Evolutionary conservation across 148 eudicot species (phyloP).

Genomic region (Rhododendron vialii): DNA sequence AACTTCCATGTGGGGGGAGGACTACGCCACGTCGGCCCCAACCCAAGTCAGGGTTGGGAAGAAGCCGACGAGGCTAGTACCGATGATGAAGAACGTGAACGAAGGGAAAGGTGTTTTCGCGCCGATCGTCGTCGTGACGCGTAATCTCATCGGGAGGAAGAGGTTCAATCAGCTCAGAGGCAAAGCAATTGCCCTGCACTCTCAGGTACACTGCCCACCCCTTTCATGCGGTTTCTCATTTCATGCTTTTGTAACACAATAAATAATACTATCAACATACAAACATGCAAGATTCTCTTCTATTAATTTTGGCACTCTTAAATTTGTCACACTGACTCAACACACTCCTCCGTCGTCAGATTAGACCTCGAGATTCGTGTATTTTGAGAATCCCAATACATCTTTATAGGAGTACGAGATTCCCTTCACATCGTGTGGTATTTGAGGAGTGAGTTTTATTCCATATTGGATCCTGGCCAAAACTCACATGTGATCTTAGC

Average conservation of each 20-base stretch:
- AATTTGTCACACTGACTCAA: not conserved
- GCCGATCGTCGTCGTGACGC: conserved; percentile 68
- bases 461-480: too few relatives aligned
- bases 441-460: too few relatives aligned
- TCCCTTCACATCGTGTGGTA: not conserved
- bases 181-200: conserved; percentile 93
- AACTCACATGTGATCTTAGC: too few relatives aligned
- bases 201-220: conserved; percentile 51
- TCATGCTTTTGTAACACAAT: not conserved
- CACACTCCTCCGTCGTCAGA: not conserved
- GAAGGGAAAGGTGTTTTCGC: conserved; percentile 96
- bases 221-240: not conserved
- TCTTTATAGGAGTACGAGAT: too few relatives aligned
- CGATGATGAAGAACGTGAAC: conserved; percentile 84
- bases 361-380: not conserved
- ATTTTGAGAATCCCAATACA: not conserved
- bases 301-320: too few relatives aligned
- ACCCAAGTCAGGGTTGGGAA: conserved; percentile 30
- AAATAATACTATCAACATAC: not conserved
- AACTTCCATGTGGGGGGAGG: conserved; percentile 50
- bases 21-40: conserved; percentile 37
- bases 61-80: conserved; percentile 35
- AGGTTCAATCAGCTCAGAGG: conserved; percentile 92
- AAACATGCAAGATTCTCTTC: not conserved
- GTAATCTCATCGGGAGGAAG: conserved; percentile 74